These are phyloP conservation scores for Talaromyces wortmannii DNA, from an alignment of 495 filamentous ascomycete species.

Conservation along the genomic window DNA sequence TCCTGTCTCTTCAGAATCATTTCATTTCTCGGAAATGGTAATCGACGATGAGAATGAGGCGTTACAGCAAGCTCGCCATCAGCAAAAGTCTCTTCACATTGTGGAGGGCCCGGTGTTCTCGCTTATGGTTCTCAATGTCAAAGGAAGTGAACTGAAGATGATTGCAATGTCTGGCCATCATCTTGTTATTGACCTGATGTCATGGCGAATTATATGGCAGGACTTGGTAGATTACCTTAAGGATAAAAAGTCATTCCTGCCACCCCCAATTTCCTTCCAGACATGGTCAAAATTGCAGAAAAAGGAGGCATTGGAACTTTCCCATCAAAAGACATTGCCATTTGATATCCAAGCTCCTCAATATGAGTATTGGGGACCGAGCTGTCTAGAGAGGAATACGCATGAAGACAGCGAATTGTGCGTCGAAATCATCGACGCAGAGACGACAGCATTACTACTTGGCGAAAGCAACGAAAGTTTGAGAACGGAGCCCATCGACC, in stretches of 20 bases:
- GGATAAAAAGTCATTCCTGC: constrained; percentile 33
- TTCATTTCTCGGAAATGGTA: constrained; percentile 3
- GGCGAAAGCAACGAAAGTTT: constrained; percentile 21
- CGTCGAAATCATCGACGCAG: constrained; percentile 16
- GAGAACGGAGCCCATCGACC: constrained; percentile 32
- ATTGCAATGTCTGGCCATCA: constrained; percentile 43
- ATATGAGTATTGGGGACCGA: constrained; percentile 24
- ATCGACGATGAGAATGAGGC: constrained; percentile 2
- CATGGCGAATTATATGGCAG: constrained; percentile 47
- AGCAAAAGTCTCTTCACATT: constrained; percentile 13
- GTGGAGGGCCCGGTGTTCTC: constrained; percentile 16
- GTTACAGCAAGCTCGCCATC: not conserved
- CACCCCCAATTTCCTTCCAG: constrained; percentile 35
- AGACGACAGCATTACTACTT: constrained; percentile 22
- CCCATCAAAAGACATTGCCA: not conserved
- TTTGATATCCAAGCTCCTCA: not conserved
- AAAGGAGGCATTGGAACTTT: not conserved
- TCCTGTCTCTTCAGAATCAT: constrained; percentile 5
- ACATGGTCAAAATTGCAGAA: constrained; percentile 32
- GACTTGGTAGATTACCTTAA: constrained; percentile 45
- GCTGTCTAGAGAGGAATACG: constrained; percentile 16
- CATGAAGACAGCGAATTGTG: constrained; percentile 26
- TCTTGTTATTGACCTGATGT: constrained; percentile 47
- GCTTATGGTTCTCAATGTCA: constrained; percentile 30
- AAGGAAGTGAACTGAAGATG: constrained; percentile 30